Evolutionary conservation across 805 yeast genomes (phyloP).

Genomic region (Zygosaccharomyces siamensis): DNA sequence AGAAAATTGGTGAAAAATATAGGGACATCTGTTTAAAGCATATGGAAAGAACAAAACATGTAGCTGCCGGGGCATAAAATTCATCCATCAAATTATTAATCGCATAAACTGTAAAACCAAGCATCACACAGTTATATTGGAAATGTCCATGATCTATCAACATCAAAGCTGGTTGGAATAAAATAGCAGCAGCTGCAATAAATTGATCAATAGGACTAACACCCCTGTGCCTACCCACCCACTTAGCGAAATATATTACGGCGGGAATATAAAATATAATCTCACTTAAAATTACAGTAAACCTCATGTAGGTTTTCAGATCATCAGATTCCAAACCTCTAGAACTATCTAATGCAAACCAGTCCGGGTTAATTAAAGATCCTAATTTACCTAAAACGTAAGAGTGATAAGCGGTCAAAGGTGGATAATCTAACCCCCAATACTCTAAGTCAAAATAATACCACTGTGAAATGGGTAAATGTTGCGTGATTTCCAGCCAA

Average conservation of each 20-base stretch:
- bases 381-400: constrained; percentile 76
- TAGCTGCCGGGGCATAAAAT: constrained; percentile 60
- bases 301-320: constrained; percentile 80
- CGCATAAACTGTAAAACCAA: constrained; percentile 73
- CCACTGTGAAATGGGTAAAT: constrained; percentile 73
- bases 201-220: constrained; percentile 70
- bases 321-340: constrained; percentile 63
- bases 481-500: constrained; percentile 89
- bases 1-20: constrained; percentile 86
- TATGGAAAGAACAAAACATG: constrained; percentile 71
- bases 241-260: constrained; percentile 61
- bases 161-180: constrained; percentile 77
- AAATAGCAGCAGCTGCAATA: constrained; percentile 68
- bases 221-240: constrained; percentile 59
- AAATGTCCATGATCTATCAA: constrained; percentile 96
- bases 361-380: constrained; percentile 49
- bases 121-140: constrained; percentile 92
- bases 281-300: constrained; percentile 74
- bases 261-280: constrained; percentile 73
- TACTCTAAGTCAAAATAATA: constrained; percentile 82
- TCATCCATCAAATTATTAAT: constrained; percentile 61
- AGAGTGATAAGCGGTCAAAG: constrained; percentile 91
- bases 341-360: constrained; percentile 74
- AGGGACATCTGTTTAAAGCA: constrained; percentile 94
- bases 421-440: constrained; percentile 98